Evolutionary conservation across 2,329 filamentous ascomycete species (phyloP).

Genomic region (Penicillium sp.): DNA sequence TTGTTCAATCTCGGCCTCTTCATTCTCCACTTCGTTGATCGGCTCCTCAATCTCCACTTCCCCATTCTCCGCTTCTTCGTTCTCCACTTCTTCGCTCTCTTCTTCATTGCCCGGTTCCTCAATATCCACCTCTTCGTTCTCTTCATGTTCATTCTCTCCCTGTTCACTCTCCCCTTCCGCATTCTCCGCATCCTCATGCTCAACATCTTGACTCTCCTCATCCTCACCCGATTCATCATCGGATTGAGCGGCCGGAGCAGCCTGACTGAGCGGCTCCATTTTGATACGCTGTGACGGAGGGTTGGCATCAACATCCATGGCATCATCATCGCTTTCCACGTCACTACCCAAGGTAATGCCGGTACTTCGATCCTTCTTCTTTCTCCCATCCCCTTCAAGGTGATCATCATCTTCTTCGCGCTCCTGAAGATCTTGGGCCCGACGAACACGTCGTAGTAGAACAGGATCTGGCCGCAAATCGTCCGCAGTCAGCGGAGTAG

Average conservation of each 20-base stretch:
- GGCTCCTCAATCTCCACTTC: not conserved
- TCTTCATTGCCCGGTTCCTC: not conserved
- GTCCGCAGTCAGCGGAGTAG: slow-evolving; percentile 32
- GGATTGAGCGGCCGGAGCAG: not conserved
- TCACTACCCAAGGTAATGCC: slow-evolving; percentile 35
- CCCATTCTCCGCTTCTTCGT: not conserved
- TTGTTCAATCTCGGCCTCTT: not conserved
- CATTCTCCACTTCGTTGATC: not conserved
- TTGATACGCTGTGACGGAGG: slow-evolving; percentile 7
- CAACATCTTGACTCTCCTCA: slow-evolving; percentile 7
- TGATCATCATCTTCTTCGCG: slow-evolving; percentile 34
- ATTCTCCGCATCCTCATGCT: slow-evolving; percentile 3
- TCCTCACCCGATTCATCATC: not conserved
- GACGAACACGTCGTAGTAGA: slow-evolving; percentile 38
- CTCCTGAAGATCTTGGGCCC: slow-evolving; percentile 28
- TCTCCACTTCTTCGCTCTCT: not conserved
- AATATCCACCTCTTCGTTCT: not conserved
- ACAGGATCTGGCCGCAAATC: slow-evolving; percentile 43
- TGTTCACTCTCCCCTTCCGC: slow-evolving; percentile 15
- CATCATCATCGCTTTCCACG: slow-evolving; percentile 24
- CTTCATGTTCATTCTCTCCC: slow-evolving; percentile 9
- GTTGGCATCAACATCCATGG: slow-evolving; percentile 19
- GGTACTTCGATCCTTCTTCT: slow-evolving; percentile 15
- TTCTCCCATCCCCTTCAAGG: slow-evolving; percentile 19
- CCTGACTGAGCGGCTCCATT: slow-evolving; percentile 8